A percentile compares a stretch with the other conserved stretches of the same genome.
Conservation (phyloP, 1,284 basidiomycete species). For the Somion occarium region DNA sequence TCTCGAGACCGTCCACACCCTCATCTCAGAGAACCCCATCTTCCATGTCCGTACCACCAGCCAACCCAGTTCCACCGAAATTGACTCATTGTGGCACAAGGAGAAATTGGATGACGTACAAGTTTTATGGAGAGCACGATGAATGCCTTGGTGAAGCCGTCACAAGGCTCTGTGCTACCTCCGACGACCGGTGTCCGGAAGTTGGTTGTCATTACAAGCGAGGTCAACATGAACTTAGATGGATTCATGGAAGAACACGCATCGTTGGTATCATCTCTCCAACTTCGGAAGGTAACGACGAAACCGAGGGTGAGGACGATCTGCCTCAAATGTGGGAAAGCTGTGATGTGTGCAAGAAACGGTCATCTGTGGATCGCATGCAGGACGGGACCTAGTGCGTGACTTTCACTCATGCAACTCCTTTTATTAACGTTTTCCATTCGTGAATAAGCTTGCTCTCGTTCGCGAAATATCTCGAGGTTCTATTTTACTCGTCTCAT, state of each 20-base stretch:
- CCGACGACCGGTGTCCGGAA: slow-evolving; percentile 35
- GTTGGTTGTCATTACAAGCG: slow-evolving; percentile 36
- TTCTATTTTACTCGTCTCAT: slow-evolving; percentile 54
- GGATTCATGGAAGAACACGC: slow-evolving; percentile 45
- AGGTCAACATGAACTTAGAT: slow-evolving; percentile 44
- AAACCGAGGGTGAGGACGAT: slow-evolving; percentile 19
- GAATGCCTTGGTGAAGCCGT: slow-evolving; percentile 41
- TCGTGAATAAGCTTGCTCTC: slow-evolving; percentile 38
- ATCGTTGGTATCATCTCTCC: slow-evolving; percentile 33
- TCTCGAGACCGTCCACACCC: slow-evolving; percentile 6
- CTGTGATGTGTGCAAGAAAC: slow-evolving; percentile 47
- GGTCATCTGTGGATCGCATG: slow-evolving; percentile 36
- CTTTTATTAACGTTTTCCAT: slow-evolving; percentile 1
- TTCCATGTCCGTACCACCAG: slow-evolving; percentile 9
- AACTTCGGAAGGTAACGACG: slow-evolving; percentile 8
- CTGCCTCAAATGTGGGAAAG: slow-evolving; percentile 48
- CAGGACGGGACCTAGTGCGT: slow-evolving; percentile 56
- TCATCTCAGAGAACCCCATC: slow-evolving; percentile 10
- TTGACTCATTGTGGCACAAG: slow-evolving; percentile 30
- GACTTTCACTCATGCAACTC: slow-evolving; percentile 2
- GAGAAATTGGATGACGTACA: slow-evolving; percentile 43
- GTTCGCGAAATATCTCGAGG: slow-evolving; percentile 63
- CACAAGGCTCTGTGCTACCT: slow-evolving; percentile 26
- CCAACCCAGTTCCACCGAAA: slow-evolving; percentile 2
- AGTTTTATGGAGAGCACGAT: slow-evolving; percentile 42